Conservation (phyloP, 306 rosid species). For the Glycyrrhiza uralensis region DNA sequence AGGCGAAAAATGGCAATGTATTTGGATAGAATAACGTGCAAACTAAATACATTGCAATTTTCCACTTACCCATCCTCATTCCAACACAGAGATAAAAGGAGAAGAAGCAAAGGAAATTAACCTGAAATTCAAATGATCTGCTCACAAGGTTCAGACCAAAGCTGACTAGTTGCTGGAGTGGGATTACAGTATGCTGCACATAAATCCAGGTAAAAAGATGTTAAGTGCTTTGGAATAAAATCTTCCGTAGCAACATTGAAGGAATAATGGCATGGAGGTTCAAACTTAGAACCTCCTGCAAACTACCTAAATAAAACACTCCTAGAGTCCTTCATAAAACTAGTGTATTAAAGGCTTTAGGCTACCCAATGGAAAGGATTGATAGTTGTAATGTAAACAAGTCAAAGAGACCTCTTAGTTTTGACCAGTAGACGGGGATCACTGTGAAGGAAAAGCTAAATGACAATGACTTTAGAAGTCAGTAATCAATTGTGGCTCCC, state of each 20-base stretch:
- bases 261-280: not conserved
- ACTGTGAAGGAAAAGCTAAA: not conserved
- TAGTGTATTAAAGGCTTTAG: not conserved
- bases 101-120: constrained; percentile 12
- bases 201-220: constrained; percentile 22
- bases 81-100: not conserved
- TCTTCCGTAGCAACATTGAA: not conserved
- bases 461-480: not conserved
- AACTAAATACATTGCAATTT: not conserved
- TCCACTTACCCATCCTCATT: not conserved
- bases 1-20: not conserved
- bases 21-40: not conserved
- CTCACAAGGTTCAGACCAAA: constrained; percentile 91
- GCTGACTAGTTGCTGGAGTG: constrained; percentile 84
- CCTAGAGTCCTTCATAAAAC: constrained; percentile 2
- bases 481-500: not conserved
- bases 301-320: not conserved
- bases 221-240: constrained; percentile 8
- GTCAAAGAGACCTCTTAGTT: not conserved
- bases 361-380: constrained; percentile 5
- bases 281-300: not conserved
- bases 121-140: constrained; percentile 96
- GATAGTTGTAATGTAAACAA: not conserved
- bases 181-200: constrained; percentile 88
- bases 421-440: not conserved